Percentiles rank a stretch among this genome's conserved stretches.
These are phyloP conservation scores for Ogataea hybrid DNA, from an alignment of 1,139 yeast species.

Conservation along the genomic window DNA sequence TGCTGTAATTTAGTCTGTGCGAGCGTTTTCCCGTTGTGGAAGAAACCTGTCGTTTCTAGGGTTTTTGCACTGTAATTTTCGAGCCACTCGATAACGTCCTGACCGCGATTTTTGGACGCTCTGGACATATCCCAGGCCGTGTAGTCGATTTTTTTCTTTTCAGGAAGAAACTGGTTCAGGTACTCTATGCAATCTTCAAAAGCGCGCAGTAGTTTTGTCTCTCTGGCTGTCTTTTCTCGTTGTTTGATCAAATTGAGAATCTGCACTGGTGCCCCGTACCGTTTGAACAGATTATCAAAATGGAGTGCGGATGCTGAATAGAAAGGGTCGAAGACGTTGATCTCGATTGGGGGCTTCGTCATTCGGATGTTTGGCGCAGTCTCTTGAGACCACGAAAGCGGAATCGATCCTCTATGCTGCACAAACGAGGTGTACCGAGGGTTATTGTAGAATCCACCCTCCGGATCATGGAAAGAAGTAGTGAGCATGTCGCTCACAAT, in stretches of 20 bases:
- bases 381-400: slow-evolving; percentile 95
- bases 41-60: slow-evolving; percentile 68
- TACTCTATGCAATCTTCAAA: slow-evolving; percentile 76
- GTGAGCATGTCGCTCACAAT: slow-evolving; percentile 86
- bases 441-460: slow-evolving; percentile 74
- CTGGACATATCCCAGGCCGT: slow-evolving; percentile 97
- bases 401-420: slow-evolving; percentile 96
- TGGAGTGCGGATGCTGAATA: slow-evolving; percentile 88
- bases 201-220: slow-evolving; percentile 72
- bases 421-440: slow-evolving; percentile 91
- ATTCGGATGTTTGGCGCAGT: slow-evolving; percentile 57
- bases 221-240: slow-evolving; percentile 85
- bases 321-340: slow-evolving; percentile 85
- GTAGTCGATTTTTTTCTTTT: slow-evolving; percentile 55
- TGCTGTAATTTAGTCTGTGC: slow-evolving; percentile 64
- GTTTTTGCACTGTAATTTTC: slow-evolving; percentile 77
- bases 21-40: slow-evolving; percentile 73
- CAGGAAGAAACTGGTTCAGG: slow-evolving; percentile 77
- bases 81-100: slow-evolving; percentile 85
- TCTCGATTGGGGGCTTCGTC: slow-evolving; percentile 77
- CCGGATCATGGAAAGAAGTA: slow-evolving; percentile 82
- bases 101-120: slow-evolving; percentile 82
- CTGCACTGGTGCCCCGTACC: slow-evolving; percentile 83
- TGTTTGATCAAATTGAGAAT: slow-evolving; percentile 82
- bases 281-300: slow-evolving; percentile 77